These are phyloP conservation scores for Fusarium annulatum DNA, from an alignment of 2,329 filamentous ascomycete species.

Conservation along the genomic window DNA sequence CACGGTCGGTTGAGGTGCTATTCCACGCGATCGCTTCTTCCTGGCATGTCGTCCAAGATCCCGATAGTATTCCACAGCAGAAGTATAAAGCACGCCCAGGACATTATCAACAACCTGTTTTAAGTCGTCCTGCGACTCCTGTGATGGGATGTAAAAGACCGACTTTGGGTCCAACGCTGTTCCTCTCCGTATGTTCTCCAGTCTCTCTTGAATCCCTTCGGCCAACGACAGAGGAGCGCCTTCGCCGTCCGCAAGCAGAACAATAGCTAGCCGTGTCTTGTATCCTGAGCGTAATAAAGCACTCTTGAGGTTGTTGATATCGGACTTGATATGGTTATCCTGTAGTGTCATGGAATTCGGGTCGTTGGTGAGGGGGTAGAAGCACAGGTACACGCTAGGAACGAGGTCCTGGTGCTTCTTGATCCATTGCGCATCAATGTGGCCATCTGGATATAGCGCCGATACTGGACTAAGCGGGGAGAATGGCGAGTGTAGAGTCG, in stretches of 20 bases:
- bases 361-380: conserved; percentile 81
- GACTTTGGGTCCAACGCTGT: conserved; percentile 85
- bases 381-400: conserved; percentile 82
- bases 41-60: conserved; percentile 93
- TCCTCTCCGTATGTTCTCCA: conserved; percentile 81
- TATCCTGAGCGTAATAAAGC: conserved; percentile 76
- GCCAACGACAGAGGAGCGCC: conserved; percentile 59
- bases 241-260: conserved; percentile 55
- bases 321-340: conserved; percentile 88
- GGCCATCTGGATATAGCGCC: conserved; percentile 86
- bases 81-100: conserved; percentile 76
- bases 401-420: conserved; percentile 88
- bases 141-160: conserved; percentile 85
- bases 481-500: conserved; percentile 86
- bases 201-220: conserved; percentile 74
- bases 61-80: conserved; percentile 89
- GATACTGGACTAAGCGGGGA: conserved; percentile 90
- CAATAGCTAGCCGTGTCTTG: conserved; percentile 80
- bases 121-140: conserved; percentile 76
- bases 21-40: conserved; percentile 85
- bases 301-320: conserved; percentile 82
- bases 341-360: conserved; percentile 78
- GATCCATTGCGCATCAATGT: conserved; percentile 85
- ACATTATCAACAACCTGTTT: conserved; percentile 79
- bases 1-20: conserved; percentile 81